Evolutionary conservation across 2,329 filamentous ascomycete species (phyloP), one percentile per base, ranked within the genome.

Genomic region (Trichoderma sp.): DNA sequence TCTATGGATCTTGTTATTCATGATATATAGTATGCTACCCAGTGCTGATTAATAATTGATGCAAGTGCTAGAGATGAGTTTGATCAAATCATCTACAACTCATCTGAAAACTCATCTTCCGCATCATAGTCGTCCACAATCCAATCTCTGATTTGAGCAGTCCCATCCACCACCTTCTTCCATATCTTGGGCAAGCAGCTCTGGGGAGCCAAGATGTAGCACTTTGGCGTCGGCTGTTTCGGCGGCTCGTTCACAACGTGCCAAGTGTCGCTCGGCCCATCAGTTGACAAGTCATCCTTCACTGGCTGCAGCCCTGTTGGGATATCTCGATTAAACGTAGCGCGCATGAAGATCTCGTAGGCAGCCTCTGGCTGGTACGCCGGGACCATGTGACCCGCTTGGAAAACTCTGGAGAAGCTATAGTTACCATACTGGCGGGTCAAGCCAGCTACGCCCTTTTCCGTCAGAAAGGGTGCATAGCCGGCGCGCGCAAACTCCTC

Each of bases 371-470:
- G 88, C 77, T 89, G 87, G 73, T 87, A 88, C 46, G 83, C 84
- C 0, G 87, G 86, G 0, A 89, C 83, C 73, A 87, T 83, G 75
- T 91, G 89, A 3, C 90, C 89, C 11, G 89, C 83, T 74, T 91
- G 85, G 75, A 88, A 91, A 49, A 91, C 84, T 2, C 89, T 83
- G 32, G 86, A 87, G 77, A 91, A 91, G 49, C 84, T 87, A 70
- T 90, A 86, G 74, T 94, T 94, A 11, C 90, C 92, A 73, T 87
- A 90, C 77, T 95, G 91, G 5, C 92, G 86, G 0, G 92, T 91
- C 68, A 88, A 85, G 24, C 92, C 92, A 52, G 85, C 89, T 74
- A 88, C 86, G 16, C 84, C 83, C 16, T 83, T 84, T 71, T 90
- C 89, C 11, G 91, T 87, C 8, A 88, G 79, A 70, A 96, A 86